These are phyloP conservation scores for Scleroderma bovista DNA, from an alignment of 768 basidiomycete genomes.

Conservation along the genomic window DNA sequence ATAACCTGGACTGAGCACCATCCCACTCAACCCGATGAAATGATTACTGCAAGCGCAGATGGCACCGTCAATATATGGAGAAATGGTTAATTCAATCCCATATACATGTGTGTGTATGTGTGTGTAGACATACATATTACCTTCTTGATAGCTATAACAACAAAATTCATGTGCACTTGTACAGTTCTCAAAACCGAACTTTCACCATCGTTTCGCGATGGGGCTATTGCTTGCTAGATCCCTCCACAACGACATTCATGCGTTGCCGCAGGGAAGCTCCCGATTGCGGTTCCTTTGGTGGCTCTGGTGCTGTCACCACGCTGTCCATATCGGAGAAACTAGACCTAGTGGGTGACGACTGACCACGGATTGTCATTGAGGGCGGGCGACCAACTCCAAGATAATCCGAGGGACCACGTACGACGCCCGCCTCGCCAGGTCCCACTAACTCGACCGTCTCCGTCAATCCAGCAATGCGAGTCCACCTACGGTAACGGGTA, in stretches of 20 bases:
- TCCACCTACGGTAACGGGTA: slow-evolving; percentile 83
- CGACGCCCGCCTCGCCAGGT: slow-evolving; percentile 26
- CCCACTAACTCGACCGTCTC: slow-evolving; percentile 62
- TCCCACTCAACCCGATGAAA: slow-evolving; percentile 72
- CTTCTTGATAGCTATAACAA: not conserved
- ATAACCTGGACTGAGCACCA: slow-evolving; percentile 93
- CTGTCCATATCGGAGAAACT: slow-evolving; percentile 27
- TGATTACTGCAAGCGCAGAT: slow-evolving; percentile 88
- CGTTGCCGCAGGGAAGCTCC: slow-evolving; percentile 21
- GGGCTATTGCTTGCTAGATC: slow-evolving; percentile 17
- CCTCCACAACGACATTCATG: slow-evolving; percentile 26
- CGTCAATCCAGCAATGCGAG: slow-evolving; percentile 70
- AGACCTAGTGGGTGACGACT: slow-evolving; percentile 24
- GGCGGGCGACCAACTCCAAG: slow-evolving; percentile 14
- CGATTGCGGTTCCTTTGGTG: slow-evolving; percentile 11
- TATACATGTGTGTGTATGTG: not conserved
- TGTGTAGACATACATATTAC: not conserved
- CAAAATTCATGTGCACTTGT: too few relatives aligned
- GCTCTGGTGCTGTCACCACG: slow-evolving; percentile 19
- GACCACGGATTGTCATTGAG: slow-evolving; percentile 18
- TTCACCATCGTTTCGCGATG: too few relatives aligned
- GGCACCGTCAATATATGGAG: slow-evolving; percentile 91
- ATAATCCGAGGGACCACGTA: slow-evolving; percentile 22
- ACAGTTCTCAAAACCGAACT: too few relatives aligned
- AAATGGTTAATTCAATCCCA: slow-evolving; percentile 27